phyloP scores from a whole-genome alignment of 2,329 filamentous ascomycete genomes.

The Calonectria crousiana region DNA sequence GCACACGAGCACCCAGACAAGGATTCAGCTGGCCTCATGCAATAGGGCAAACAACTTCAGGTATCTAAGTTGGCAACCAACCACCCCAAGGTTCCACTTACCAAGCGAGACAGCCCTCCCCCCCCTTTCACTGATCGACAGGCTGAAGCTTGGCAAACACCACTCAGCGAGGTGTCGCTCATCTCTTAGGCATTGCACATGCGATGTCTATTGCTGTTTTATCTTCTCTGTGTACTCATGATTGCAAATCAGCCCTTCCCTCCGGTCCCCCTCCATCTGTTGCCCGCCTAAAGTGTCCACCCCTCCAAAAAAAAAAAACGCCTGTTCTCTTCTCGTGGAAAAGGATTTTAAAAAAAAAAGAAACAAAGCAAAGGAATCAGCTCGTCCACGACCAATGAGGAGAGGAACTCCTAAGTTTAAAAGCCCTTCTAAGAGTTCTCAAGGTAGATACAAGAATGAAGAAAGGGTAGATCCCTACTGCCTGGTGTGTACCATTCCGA shows the following conservation, averaged over 20 bases:
- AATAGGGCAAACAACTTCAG: neutral
- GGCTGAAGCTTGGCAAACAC: constrained; percentile 19
- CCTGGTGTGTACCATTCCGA: neutral
- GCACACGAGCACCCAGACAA: neutral
- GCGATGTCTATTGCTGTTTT: constrained; percentile 17
- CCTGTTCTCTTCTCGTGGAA: neutral
- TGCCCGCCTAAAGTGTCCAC: neutral
- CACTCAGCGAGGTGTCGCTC: constrained; percentile 2
- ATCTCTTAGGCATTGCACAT: neutral
- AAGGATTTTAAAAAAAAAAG: neutral
- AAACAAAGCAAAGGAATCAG: neutral
- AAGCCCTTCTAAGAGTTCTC: neutral
- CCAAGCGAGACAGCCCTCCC: constrained; percentile 8
- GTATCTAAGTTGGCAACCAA: neutral
- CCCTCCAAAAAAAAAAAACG: constrained; percentile 4
- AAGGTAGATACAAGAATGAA: neutral
- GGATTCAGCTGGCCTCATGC: neutral
- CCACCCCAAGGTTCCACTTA: constrained; percentile 13
- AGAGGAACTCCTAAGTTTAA: neutral
- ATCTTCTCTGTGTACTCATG: constrained; percentile 13
- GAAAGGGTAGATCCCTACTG: neutral
- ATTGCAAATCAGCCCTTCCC: neutral
- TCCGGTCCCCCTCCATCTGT: neutral
- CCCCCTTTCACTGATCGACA: constrained; percentile 22
- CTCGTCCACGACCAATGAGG: constrained; percentile 9